Evolutionary conservation across 768 basidiomycete species (phyloP), one percentile per base, ranked within the genome.

Genomic region (Russula sp.): DNA sequence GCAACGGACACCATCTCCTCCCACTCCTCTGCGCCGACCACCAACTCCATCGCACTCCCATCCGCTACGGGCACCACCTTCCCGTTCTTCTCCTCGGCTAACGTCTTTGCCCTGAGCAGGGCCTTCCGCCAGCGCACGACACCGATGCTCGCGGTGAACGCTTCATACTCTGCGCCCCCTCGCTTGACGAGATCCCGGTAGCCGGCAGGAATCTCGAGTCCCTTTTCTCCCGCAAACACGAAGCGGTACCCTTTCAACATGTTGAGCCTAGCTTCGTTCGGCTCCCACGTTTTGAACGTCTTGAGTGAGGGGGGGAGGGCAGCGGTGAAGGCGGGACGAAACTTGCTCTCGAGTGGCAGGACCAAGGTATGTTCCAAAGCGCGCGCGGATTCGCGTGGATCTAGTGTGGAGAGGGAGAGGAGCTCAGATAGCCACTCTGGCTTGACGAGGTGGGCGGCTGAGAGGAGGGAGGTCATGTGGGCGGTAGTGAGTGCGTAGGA

Each of bases 391-490:
- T 70, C 72, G 47, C 68, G 72, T 10, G 73, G 69, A 42, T 80
- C 72, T 2, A 69, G 63, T 14, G 73, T 70, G 8, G 83, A 84
- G 0, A 83, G 74, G 2, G 79, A 77, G 35, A 90, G 61, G 35
- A 88, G 68, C 58, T 89, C 84, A 7, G 72, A 70, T 29, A 90
- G 72, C 89, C 89, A 92, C 50, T 86, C 83, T 0, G 79, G 76
- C 60, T 77, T 88, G 36, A 86, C 87, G 51, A 90, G 79, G 11
- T 78, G 76, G 14, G 80, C 76, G 0, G 79, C 75, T 3, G 81
- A 79, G 16, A 90, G 72, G 10, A 91, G 76, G 13, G 88, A 87
- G 0, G 79, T 73, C 0, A 82, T 83, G 25, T 84, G 74, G 0
- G 76, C 63, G 0, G 83, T 72, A 8, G 76, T 79, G n/a, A 83